Evolutionary conservation across 139 green algal genomes (phyloP).

Genomic region (Dunaliella primolecta): DNA sequence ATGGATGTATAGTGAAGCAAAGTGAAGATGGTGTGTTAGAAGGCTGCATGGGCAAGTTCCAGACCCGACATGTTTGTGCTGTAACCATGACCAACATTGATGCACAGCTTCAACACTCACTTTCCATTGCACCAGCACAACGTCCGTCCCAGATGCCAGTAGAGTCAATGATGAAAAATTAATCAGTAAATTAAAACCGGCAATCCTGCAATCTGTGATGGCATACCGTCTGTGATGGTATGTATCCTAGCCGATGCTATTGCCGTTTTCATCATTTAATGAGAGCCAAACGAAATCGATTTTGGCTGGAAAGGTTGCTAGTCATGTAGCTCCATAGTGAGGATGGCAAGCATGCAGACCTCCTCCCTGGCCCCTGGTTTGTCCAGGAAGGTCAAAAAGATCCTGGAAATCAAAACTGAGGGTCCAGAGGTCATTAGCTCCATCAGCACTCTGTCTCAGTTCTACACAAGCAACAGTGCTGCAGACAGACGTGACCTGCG

Average conservation of each 20-base stretch:
- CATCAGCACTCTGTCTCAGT: constrained; percentile 67
- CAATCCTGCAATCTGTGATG: neutral
- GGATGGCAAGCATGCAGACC: neutral
- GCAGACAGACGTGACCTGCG: constrained; percentile 20
- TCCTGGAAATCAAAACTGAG: constrained; percentile 85
- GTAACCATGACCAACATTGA: too few relatives aligned
- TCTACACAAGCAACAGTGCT: constrained; percentile 76
- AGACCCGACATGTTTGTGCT: too few relatives aligned
- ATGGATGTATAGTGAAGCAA: too few relatives aligned
- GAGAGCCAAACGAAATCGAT: neutral
- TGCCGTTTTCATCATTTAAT: neutral
- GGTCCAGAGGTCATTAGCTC: constrained; percentile 73
- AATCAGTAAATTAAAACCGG: neutral
- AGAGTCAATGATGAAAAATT: too few relatives aligned
- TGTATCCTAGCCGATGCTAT: neutral
- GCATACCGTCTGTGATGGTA: neutral
- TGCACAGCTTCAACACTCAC: too few relatives aligned
- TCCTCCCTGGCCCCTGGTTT: constrained; percentile 65
- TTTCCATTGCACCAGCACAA: too few relatives aligned
- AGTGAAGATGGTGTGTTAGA: too few relatives aligned
- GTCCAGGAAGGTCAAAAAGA: constrained; percentile 85
- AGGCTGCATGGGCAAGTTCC: too few relatives aligned
- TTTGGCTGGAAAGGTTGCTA: neutral
- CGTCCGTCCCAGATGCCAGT: too few relatives aligned
- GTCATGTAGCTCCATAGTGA: neutral